These are phyloP conservation scores for Hymenoscyphus repandus DNA, from an alignment of 2,329 filamentous ascomycete genomes.

Conservation along the genomic window DNA sequence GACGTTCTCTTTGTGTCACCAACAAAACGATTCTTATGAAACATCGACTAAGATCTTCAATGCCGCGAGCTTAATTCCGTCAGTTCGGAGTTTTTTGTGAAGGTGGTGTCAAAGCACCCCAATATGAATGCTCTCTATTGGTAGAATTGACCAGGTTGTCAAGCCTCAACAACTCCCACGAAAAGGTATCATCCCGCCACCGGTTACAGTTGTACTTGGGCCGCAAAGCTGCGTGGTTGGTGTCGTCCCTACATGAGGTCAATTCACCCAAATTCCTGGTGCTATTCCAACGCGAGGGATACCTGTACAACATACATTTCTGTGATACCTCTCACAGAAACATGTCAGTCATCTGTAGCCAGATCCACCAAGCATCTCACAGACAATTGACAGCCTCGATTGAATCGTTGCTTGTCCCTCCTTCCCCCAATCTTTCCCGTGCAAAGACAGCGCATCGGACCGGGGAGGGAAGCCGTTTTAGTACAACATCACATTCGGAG, in stretches of 20 bases:
- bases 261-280: no score
- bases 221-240: background rate
- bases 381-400: background rate
- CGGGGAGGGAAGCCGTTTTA: slow-evolving; percentile 4
- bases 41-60: background rate
- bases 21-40: background rate
- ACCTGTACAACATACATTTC: no score
- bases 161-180: background rate
- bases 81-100: background rate
- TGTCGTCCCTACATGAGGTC: background rate
- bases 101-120: background rate
- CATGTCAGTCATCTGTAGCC: background rate
- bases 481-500: background rate
- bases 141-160: background rate
- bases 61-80: background rate
- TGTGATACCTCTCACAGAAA: no score
- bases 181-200: background rate
- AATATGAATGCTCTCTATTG: background rate
- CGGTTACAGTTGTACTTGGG: background rate
- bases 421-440: background rate
- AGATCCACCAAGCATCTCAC: slow-evolving; percentile 5
- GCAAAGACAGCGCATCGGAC: background rate
- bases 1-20: background rate
- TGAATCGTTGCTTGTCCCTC: background rate
- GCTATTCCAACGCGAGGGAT: background rate